Conservation (phyloP, 306 rosid genomes). For the Astragalus membranaceus region DNA sequence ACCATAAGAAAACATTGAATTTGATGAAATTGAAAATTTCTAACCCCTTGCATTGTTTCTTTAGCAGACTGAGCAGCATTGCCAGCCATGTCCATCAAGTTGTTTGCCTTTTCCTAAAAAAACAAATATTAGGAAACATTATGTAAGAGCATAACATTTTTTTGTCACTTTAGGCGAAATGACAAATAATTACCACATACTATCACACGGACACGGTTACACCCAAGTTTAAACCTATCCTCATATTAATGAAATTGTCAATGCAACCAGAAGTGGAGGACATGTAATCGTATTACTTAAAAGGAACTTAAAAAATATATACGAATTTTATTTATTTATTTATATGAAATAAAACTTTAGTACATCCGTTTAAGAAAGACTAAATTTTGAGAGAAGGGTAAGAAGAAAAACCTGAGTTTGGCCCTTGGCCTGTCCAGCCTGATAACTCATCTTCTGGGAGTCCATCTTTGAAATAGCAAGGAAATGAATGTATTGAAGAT, state of each 20-base stretch:
- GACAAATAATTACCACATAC: no score
- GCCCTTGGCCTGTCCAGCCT: constrained; percentile 63
- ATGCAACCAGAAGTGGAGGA: no score
- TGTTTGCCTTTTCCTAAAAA: constrained; percentile 46
- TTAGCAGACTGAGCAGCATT: constrained; percentile 49
- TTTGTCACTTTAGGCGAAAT: no score
- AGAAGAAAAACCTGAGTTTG: constrained; percentile 41
- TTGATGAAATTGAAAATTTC: not conserved
- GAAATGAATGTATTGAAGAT: constrained; percentile 1
- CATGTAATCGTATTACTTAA: not conserved
- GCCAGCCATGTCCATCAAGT: constrained; percentile 44
- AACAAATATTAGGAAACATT: not conserved
- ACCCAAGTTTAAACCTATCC: no score
- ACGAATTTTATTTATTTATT: no score
- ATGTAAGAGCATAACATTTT: not conserved
- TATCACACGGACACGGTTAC: no score
- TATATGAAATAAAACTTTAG: no score
- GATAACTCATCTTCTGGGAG: constrained; percentile 32
- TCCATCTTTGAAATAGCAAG: constrained; percentile 32
- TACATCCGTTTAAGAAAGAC: no score
- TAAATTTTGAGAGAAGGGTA: not conserved
- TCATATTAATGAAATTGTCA: no score
- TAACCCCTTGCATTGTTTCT: constrained; percentile 42
- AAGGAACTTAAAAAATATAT: not conserved
- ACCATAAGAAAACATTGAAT: not conserved